A percentile compares a stretch with the other conserved stretches of the same genome.
Evolutionary conservation across 1,284 basidiomycete genomes (phyloP).

Genomic region (Phlebopus sp.): DNA sequence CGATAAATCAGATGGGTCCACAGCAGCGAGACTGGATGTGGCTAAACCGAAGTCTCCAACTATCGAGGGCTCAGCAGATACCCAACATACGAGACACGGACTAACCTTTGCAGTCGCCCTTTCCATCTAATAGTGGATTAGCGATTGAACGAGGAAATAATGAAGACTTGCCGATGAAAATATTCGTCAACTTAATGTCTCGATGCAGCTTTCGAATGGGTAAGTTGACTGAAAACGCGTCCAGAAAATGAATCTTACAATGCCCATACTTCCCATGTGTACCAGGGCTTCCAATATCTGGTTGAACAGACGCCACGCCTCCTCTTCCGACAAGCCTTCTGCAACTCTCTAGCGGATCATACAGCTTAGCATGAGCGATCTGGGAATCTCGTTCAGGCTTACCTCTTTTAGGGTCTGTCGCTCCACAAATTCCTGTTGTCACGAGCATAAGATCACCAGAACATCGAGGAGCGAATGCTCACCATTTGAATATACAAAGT

Average conservation of each 20-base stretch:
- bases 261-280: slow-evolving; percentile 86
- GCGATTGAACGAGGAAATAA: background rate
- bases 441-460: background rate
- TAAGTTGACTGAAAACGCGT: background rate
- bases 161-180: slow-evolving; percentile 72
- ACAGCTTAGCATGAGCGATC: background rate
- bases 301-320: slow-evolving; percentile 87
- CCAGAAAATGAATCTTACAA: slow-evolving; percentile 42
- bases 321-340: slow-evolving; percentile 78
- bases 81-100: background rate
- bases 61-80: slow-evolving; percentile 13
- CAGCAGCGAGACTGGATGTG: slow-evolving; percentile 76
- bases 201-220: slow-evolving; percentile 64
- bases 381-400: slow-evolving; percentile 8
- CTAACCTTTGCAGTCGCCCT: slow-evolving; percentile 84
- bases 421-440: slow-evolving; percentile 77
- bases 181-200: slow-evolving; percentile 90
- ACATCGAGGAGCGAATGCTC: slow-evolving; percentile 8
- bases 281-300: slow-evolving; percentile 93
- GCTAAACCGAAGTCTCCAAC: slow-evolving; percentile 94
- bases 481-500: slow-evolving; percentile 92
- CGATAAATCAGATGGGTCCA: slow-evolving; percentile 65
- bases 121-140: slow-evolving; percentile 54
- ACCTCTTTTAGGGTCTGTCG: slow-evolving; percentile 82
- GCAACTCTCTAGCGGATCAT: slow-evolving; percentile 61